These are phyloP conservation scores for Peniophora sp. DNA, from an alignment of 1,284 basidiomycete species.

Conservation along the genomic window DNA sequence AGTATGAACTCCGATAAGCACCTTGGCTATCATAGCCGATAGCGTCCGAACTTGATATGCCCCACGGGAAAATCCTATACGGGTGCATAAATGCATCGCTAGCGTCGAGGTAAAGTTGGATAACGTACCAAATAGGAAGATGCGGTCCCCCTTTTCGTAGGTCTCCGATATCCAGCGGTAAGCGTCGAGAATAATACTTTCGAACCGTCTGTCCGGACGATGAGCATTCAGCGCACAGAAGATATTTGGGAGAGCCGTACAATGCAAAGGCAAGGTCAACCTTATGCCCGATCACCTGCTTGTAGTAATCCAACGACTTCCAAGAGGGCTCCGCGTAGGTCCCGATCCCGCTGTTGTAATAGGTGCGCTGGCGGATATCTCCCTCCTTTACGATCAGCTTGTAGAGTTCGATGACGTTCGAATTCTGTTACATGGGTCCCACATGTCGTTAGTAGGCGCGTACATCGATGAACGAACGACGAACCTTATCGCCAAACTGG, in stretches of 20 bases:
- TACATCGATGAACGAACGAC: neutral
- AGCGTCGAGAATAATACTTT: neutral
- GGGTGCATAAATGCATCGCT: neutral
- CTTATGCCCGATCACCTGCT: neutral
- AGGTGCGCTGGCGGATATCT: neutral
- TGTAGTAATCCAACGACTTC: constrained; percentile 1
- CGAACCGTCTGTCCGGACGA: neutral
- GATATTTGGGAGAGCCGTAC: neutral
- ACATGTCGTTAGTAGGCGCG: neutral
- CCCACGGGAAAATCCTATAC: neutral
- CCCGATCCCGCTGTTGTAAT: neutral
- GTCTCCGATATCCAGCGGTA: neutral
- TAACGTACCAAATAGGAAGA: constrained; percentile 1
- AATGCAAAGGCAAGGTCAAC: neutral
- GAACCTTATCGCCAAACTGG: neutral
- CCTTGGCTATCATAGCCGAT: neutral
- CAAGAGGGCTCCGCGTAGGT: neutral
- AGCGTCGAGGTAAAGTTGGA: neutral
- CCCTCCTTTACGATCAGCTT: neutral
- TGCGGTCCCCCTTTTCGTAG: neutral
- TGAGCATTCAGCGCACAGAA: neutral
- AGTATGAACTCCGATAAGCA: neutral
- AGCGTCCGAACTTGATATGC: neutral
- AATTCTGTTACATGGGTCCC: neutral
- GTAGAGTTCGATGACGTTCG: neutral